Percentiles rank a stretch among this genome's conserved stretches.
These are phyloP conservation scores for Exsudoporus floridanus DNA, from an alignment of 1,284 basidiomycete species.

Conservation along the genomic window DNA sequence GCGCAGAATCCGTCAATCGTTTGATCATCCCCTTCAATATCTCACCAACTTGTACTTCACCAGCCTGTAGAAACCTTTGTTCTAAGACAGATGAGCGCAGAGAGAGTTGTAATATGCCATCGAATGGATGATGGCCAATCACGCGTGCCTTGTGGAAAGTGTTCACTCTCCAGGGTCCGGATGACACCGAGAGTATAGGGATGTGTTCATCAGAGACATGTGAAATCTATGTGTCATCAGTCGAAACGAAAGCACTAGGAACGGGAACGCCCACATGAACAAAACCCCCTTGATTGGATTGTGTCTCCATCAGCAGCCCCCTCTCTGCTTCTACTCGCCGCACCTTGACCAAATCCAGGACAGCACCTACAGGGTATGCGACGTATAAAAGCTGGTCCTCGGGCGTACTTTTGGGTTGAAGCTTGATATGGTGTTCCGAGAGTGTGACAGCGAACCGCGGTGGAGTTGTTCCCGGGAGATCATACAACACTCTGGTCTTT, in stretches of 20 bases:
- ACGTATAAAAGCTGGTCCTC: constrained; percentile 44
- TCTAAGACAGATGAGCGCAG: constrained; percentile 82
- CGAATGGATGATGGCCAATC: constrained; percentile 83
- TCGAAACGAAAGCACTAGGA: not conserved
- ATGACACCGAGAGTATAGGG: constrained; percentile 64
- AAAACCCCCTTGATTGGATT: constrained; percentile 71
- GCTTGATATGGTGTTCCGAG: constrained; percentile 67
- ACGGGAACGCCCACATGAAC: constrained; percentile 66
- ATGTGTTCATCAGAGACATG: constrained; percentile 91
- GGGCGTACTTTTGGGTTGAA: constrained; percentile 41
- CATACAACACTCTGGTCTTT: constrained; percentile 86
- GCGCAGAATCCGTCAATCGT: constrained; percentile 72
- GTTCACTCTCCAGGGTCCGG: constrained; percentile 78
- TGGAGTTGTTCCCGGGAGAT: constrained; percentile 65
- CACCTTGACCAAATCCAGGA: constrained; percentile 73
- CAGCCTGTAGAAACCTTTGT: constrained; percentile 85
- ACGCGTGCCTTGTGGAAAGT: constrained; percentile 87
- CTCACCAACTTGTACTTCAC: constrained; percentile 84
- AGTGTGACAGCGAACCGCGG: constrained; percentile 82
- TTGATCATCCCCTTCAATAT: constrained; percentile 84
- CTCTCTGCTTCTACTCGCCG: constrained; percentile 76
- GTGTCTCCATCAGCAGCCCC: constrained; percentile 72
- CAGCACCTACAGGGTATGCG: constrained; percentile 71
- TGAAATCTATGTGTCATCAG: constrained; percentile 68
- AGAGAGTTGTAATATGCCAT: constrained; percentile 86